Base-by-base conservation (phyloP, 2,329 filamentous ascomycete species). In the Trichoderma atrobrunneum region DNA sequence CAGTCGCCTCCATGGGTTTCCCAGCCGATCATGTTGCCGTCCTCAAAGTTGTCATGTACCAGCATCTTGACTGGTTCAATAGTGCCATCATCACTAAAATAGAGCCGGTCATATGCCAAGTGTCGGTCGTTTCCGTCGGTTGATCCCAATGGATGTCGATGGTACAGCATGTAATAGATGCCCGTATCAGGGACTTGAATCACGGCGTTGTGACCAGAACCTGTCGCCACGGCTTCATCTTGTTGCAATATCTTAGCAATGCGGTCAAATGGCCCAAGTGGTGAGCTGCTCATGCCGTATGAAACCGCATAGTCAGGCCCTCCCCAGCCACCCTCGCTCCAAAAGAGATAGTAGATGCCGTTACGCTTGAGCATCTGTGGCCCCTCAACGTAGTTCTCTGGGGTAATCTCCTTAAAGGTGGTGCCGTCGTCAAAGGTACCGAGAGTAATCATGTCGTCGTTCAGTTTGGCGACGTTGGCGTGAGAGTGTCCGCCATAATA, bases 121-220 rank as follows among this genome's bases (percentile, higher is more conserved):
- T 83, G 81, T 3, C 85, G 83, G 75, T 86, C 83, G 72, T 87
- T 84, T 39, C 81, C 81, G 69, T 82, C 81, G 1, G 79, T 81
- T 61, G 85, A 83, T 72, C 82, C 81, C 3, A 85, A 79, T 8
- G 81, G 82, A 36, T 77, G 77, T 1, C 85, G 84, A 74, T 86
- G 85, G 72, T 86, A 86, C 0, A 81, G 80, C 16, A 86, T 85
- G 75, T 84, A 85, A 81, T 83, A 85, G 30, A 84, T 80, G 73
- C 86, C 84, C 3, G 84, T 84, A 0, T 80, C 81, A 0, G 83
- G 84, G 3, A 86, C 80, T 70, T 83, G 82, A 34, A 85, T 77
- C 30, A 85, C 80, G 16, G 81, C 84, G 75, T 84, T 82, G 74
- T 84, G 82, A 0, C 84, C 84, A 0, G 83, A 84, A 0, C 79